Evolutionary conservation across 768 basidiomycete genomes (phyloP).

Genomic region (Pleurotus tuoliensis): DNA sequence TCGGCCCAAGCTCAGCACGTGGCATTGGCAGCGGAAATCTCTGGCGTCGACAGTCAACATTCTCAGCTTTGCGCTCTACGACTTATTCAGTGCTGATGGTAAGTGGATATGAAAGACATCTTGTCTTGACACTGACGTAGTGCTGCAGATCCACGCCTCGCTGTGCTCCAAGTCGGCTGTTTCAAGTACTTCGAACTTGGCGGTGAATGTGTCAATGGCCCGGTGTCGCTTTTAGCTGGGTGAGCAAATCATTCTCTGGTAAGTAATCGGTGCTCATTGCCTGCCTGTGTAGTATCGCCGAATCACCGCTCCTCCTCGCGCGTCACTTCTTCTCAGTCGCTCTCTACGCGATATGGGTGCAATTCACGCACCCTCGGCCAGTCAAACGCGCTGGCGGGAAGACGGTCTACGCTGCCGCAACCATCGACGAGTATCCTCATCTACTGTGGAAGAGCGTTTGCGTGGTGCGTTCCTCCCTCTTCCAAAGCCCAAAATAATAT

Average conservation of each 20-base stretch:
- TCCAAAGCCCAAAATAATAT: not conserved
- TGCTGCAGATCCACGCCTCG: slow-evolving; percentile 25
- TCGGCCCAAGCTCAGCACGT: slow-evolving; percentile 51
- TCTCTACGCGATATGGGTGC: slow-evolving; percentile 87
- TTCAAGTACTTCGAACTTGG: slow-evolving; percentile 97
- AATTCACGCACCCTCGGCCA: slow-evolving; percentile 60
- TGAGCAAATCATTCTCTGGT: slow-evolving; percentile 30
- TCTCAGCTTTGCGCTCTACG: slow-evolving; percentile 88
- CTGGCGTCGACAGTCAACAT: slow-evolving; percentile 88
- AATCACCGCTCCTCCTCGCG: slow-evolving; percentile 76
- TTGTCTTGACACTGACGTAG: no score
- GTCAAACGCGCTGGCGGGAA: slow-evolving; percentile 29
- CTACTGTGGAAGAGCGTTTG: slow-evolving; percentile 56
- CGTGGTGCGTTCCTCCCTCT: slow-evolving; percentile 55
- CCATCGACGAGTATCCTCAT: slow-evolving; percentile 63
- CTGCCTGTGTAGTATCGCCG: slow-evolving; percentile 53
- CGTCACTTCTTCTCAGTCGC: slow-evolving; percentile 96
- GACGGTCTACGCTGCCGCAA: slow-evolving; percentile 34
- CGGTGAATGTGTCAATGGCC: slow-evolving; percentile 83
- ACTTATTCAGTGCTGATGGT: slow-evolving; percentile 94
- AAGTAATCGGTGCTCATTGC: not conserved
- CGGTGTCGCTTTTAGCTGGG: slow-evolving; percentile 89
- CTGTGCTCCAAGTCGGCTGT: slow-evolving; percentile 74
- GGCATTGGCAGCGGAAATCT: slow-evolving; percentile 87
- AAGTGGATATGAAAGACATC: slow-evolving; percentile 22